These are phyloP conservation scores for Curvularia eragrostidis DNA, from an alignment of 2,329 filamentous ascomycete genomes.

Conservation along the genomic window DNA sequence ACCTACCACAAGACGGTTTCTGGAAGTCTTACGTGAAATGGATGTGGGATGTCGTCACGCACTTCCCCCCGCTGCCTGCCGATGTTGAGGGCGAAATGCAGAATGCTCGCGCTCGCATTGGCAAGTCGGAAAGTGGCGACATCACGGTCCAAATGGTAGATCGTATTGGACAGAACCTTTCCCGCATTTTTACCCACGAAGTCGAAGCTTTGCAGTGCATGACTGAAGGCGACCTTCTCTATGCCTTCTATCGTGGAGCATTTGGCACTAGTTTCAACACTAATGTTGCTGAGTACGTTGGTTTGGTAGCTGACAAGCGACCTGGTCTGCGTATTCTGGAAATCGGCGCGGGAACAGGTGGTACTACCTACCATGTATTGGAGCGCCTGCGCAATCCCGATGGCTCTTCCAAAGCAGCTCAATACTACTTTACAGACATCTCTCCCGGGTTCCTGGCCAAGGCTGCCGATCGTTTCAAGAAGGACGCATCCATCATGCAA, in stretches of 20 bases:
- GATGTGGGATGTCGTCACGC: conserved; percentile 13
- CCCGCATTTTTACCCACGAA: conserved; percentile 11
- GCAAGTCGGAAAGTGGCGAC: conserved; percentile 9
- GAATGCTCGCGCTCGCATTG: conserved; percentile 8
- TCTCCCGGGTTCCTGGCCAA: conserved; percentile 14
- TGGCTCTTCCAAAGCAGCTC: conserved; percentile 9
- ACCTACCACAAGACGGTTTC: conserved; percentile 11
- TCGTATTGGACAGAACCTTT: conserved; percentile 12
- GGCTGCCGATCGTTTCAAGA: conserved; percentile 9
- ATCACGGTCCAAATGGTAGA: conserved; percentile 16
- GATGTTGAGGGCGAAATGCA: conserved; percentile 13
- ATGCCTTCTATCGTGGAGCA: conserved; percentile 8
- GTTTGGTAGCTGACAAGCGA: conserved; percentile 12
- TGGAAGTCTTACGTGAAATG: conserved; percentile 15
- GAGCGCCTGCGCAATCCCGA: conserved; percentile 12
- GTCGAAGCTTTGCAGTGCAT: conserved; percentile 16
- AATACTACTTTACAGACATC: conserved; percentile 15
- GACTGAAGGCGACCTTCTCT: conserved; percentile 15
- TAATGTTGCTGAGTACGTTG: conserved; percentile 12
- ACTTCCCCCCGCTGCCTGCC: conserved; percentile 7
- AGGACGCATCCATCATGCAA: conserved; percentile 9
- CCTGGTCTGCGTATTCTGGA: conserved; percentile 12
- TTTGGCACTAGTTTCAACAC: conserved; percentile 16
- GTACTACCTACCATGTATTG: conserved; percentile 12
- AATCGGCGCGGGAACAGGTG: conserved; percentile 14